Base-by-base conservation (phyloP, 352 stramenopile genomes). In the Globisporangium barbulae region DNA sequence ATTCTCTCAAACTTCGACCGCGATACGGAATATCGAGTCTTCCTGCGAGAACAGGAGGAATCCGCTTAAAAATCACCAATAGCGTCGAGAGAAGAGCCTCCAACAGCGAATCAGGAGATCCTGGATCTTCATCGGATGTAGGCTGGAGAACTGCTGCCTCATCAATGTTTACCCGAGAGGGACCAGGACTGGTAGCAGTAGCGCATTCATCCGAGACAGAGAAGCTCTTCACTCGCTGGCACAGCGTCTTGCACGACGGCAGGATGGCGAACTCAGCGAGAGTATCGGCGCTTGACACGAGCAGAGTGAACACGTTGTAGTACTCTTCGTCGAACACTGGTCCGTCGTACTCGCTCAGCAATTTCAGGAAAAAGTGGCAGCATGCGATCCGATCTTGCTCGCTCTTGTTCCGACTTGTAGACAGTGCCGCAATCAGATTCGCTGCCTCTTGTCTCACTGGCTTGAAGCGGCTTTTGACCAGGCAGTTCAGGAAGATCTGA, bases 71-170 rank as follows among this genome's bases (percentile, higher is more conserved):
- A 47, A 90, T 76, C 13, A 74, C 69, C 64, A 89, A 67, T n/a
- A 90, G 53, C 5, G 79, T 89, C 25, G 75, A 83, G 35, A 90
- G 59, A 28, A 86, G 71, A 5, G 75, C 77, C 72, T 90, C 72
- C 10, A 90, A 55, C 39, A 88, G 72, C 5, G 60, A 60, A 45
- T 90, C 79, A 7, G 68, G 56, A 47, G 67, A 59, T 33, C 28
- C 39, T 35, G 56, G 19, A 30, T 47, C 56, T 52, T 63, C 42
- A n/a, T 52, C 53, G 7, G 44, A 54, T 25, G 12, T 10, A 15
- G 52, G 13, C n/a, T 45, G n/a, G n/a, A 8, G n/a, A 58, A 19
- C n/a, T 52, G 5, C n/a, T 31, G 44, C 30, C 22, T 47, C 30
- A 9, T 28, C 52, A 31, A n/a, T 5, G 61, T 21, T 7, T n/a